Conservation (phyloP, 2,329 filamentous ascomycete genomes). For the Pleurostoma richardsiae region DNA sequence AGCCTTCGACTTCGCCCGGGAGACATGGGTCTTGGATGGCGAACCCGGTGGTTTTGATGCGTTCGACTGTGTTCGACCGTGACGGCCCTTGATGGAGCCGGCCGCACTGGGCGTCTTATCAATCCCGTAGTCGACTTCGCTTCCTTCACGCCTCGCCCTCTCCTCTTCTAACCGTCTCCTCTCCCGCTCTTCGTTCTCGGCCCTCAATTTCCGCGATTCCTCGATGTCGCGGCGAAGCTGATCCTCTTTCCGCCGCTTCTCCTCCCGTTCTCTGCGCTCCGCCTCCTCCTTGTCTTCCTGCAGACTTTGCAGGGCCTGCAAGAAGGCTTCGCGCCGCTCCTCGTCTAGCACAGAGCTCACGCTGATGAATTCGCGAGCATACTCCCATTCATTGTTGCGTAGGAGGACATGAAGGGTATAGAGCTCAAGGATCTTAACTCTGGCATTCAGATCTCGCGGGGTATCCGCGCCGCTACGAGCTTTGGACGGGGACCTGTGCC, state of each 20-base stretch:
- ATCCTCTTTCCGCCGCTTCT: slow-evolving; percentile 50
- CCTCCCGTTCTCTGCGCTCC: slow-evolving; percentile 60
- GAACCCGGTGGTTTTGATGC: slow-evolving; percentile 6
- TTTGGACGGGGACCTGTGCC: slow-evolving; percentile 40
- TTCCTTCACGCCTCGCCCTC: slow-evolving; percentile 40
- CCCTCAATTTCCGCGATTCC: slow-evolving; percentile 47
- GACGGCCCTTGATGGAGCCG: slow-evolving; percentile 21
- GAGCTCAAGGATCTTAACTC: slow-evolving; percentile 88
- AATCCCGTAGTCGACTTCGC: slow-evolving; percentile 66
- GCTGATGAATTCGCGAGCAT: slow-evolving; percentile 84
- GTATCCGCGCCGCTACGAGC: slow-evolving; percentile 67
- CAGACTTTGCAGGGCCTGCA: slow-evolving; percentile 77
- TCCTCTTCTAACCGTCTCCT: slow-evolving; percentile 49
- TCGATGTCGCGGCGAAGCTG: slow-evolving; percentile 51
- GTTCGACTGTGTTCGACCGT: slow-evolving; percentile 3
- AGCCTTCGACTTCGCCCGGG: slow-evolving; percentile 23
- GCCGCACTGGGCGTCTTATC: slow-evolving; percentile 44
- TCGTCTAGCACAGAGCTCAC: slow-evolving; percentile 86
- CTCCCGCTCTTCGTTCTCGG: slow-evolving; percentile 56
- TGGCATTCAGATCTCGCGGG: slow-evolving; percentile 74
- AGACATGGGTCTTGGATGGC: slow-evolving; percentile 17
- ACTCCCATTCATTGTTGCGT: slow-evolving; percentile 93
- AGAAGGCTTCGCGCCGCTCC: slow-evolving; percentile 81
- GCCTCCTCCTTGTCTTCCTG: slow-evolving; percentile 77
- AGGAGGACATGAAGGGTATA: slow-evolving; percentile 95